phyloP scores from a whole-genome alignment of 495 filamentous ascomycete species.

The Aspergillus steynii region DNA sequence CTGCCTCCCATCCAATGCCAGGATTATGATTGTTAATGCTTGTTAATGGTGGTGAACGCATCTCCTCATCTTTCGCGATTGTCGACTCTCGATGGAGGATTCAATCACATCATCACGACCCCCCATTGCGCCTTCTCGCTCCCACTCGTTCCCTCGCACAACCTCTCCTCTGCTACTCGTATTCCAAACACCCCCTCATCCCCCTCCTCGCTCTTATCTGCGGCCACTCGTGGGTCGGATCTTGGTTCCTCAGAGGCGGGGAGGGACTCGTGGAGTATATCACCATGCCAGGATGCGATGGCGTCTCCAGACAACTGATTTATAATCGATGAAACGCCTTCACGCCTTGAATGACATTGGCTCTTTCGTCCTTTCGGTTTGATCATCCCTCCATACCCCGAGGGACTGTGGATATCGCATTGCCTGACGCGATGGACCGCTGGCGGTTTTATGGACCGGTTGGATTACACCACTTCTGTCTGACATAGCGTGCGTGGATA shows the following conservation, averaged over 20 bases:
- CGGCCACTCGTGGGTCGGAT: slow-evolving; percentile 3
- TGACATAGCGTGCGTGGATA: slow-evolving; percentile 9
- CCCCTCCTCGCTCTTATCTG: slow-evolving; percentile 18
- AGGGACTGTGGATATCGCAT: not conserved
- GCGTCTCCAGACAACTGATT: slow-evolving; percentile 11
- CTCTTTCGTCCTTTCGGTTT: not conserved
- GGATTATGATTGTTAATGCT: not conserved
- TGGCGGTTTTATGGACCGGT: not conserved
- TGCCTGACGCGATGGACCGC: not conserved
- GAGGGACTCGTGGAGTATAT: slow-evolving; percentile 6
- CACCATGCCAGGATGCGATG: slow-evolving; percentile 27
- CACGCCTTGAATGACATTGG: not conserved
- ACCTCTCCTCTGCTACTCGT: not conserved
- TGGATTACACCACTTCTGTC: slow-evolving; percentile 11
- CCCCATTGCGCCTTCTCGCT: slow-evolving; percentile 23
- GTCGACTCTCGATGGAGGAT: not conserved
- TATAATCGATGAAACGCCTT: slow-evolving; percentile 8
- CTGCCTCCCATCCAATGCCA: not conserved
- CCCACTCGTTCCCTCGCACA: not conserved
- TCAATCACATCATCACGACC: slow-evolving; percentile 43
- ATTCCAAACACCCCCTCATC: slow-evolving; percentile 3
- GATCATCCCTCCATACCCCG: not conserved
- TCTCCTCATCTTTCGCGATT: too few relatives aligned
- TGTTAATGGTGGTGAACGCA: not conserved
- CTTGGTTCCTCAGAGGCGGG: not conserved